Evolutionary conservation across 768 basidiomycete genomes (phyloP).

Genomic region (Phaeolepiota aurea): DNA sequence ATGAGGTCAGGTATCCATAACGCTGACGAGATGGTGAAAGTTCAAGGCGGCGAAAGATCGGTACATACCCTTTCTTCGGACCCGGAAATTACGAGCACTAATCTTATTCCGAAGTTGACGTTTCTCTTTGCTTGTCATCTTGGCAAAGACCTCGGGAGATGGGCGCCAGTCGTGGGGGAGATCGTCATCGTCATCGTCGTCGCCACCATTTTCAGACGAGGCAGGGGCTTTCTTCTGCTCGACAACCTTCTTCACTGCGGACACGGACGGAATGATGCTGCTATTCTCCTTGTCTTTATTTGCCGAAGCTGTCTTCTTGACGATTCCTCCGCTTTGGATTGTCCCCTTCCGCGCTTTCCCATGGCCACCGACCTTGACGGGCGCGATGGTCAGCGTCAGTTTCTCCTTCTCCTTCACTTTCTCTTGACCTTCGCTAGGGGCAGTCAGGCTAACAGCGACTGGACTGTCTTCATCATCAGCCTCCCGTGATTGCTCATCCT

Average conservation of each 20-base stretch:
- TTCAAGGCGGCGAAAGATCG: constrained; percentile 6
- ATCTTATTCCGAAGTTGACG: constrained; percentile 96
- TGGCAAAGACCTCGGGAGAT: constrained; percentile 88
- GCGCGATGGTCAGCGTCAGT: constrained; percentile 38
- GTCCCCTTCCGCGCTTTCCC: constrained; percentile 58
- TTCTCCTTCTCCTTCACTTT: constrained; percentile 16
- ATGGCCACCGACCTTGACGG: constrained; percentile 51
- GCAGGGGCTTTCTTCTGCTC: constrained; percentile 3
- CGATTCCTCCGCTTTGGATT: constrained; percentile 65
- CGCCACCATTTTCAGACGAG: constrained; percentile 15
- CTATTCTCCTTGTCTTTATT: not conserved
- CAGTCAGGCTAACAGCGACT: constrained; percentile 16
- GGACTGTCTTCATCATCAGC: constrained; percentile 21
- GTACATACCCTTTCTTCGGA: constrained; percentile 75
- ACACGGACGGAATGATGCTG: not conserved
- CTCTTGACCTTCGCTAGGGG: constrained; percentile 7
- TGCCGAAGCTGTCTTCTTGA: constrained; percentile 36
- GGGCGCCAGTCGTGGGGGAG: constrained; percentile 78
- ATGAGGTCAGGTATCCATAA: not conserved
- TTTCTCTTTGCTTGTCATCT: constrained; percentile 94
- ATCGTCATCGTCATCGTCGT: constrained; percentile 40
- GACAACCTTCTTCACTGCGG: constrained; percentile 2
- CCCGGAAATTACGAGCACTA: constrained; percentile 90
- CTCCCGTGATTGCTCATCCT: constrained; percentile 12
- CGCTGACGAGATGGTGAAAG: constrained; percentile 5